Evolutionary conservation across 805 yeast genomes (phyloP).

Genomic region (Kazachstania martiniae): DNA sequence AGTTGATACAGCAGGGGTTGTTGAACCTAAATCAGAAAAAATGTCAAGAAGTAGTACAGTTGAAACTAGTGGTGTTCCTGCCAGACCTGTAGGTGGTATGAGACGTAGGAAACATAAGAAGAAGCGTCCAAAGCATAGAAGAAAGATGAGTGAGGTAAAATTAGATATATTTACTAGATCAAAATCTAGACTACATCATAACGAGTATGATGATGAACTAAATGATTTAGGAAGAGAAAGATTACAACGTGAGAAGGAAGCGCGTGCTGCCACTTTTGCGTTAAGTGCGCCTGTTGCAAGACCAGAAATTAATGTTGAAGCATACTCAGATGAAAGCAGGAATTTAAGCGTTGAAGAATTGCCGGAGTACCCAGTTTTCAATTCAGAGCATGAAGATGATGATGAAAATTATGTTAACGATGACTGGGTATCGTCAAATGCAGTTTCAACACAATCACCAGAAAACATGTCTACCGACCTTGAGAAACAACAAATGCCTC

Average conservation of each 20-base stretch:
- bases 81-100: slow-evolving; percentile 68
- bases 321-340: slow-evolving; percentile 1
- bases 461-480: slow-evolving; percentile 2
- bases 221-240: slow-evolving; percentile 28
- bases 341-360: slow-evolving; percentile 2
- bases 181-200: slow-evolving; percentile 7
- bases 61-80: slow-evolving; percentile 55
- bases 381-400: slow-evolving; percentile 1
- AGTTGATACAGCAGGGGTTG: slow-evolving; percentile 49
- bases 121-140: slow-evolving; percentile 23
- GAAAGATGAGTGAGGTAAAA: slow-evolving; percentile 18
- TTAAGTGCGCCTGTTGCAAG: slow-evolving; percentile 22
- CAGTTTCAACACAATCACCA: slow-evolving; percentile 1
- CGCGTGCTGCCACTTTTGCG: slow-evolving; percentile 34
- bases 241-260: slow-evolving; percentile 32
- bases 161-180: slow-evolving; percentile 3
- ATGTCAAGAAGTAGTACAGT: slow-evolving; percentile 32
- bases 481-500: neutral
- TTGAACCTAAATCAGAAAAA: slow-evolving; percentile 10
- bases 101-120: slow-evolving; percentile 35
- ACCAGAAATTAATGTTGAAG: slow-evolving; percentile 4
- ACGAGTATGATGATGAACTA: slow-evolving; percentile 20
- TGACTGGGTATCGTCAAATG: neutral
- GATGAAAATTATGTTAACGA: neutral
- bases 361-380: slow-evolving; percentile 2